Base-by-base conservation (phyloP, 192 early-diverging fungal genomes). In the Entomortierella lignicola region DNA sequence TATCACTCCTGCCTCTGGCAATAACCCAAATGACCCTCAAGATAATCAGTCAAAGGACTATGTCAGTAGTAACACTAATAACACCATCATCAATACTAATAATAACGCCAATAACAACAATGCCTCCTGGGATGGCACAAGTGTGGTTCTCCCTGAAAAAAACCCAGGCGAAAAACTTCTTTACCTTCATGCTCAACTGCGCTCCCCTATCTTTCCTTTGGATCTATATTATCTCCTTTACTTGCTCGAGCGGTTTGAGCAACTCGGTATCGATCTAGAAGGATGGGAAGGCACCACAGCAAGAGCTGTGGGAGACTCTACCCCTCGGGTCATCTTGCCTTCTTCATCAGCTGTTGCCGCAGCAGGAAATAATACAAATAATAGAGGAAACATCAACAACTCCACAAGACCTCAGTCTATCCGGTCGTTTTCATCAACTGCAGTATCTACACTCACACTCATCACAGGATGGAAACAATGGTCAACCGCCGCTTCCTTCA, bases 391-490 rank as follows among this genome's bases (percentile, higher is more conserved):
- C 21, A 15, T 11, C 2, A 55, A 27, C 8, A n/a, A n/a, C n/a
- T n/a, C n/a, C n/a, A n/a, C n/a, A n/a, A 53, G 74, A 2, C 75
- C 75, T 0, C 72, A 74, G 42, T 83, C 84, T 34, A 66, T 82
- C 42, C 75, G 70, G 2, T 85, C 83, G 1, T 71, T 82, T 18
- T 82, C 74, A 13, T 82, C 81, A 2, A 70, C 75, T 0, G 80
- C 83, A n/a, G 75, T 82, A 13, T 82, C 83, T 10, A 82, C 83
- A 0, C 59, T 85, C 26, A 80, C 83, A 1, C 42, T 82, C 1
- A 80, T 82, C 55, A 74, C 83, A 6, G 81, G 81, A 21, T 85
- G 83, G 83, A 70, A 82, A 53, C 75, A 81, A 41, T 85, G 83
- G 83, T 74, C 69, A 18, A 65, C 69, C 34, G 62, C 81, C 47